Evolutionary conservation across 495 filamentous ascomycete species (phyloP).

Genomic region (Annulohypoxylon moriforme): DNA sequence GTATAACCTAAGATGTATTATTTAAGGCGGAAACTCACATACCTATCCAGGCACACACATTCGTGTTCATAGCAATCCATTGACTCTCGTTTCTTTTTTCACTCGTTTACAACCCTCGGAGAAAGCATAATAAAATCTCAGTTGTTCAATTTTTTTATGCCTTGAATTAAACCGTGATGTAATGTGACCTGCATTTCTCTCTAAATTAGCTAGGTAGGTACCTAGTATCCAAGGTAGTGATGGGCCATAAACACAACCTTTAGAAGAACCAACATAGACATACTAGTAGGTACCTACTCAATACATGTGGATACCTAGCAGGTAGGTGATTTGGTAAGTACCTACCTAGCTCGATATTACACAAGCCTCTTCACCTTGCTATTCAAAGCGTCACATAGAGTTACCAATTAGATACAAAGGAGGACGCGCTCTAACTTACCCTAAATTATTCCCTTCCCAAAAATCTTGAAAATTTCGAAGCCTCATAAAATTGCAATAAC

Average conservation of each 20-base stretch:
- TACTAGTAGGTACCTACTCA: too few species aligned
- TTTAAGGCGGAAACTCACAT: slow-evolving; percentile 5
- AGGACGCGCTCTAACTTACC: too few species aligned
- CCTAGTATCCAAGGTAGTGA: too few species aligned
- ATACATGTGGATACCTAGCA: too few species aligned
- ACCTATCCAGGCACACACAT: background rate
- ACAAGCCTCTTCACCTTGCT: too few species aligned
- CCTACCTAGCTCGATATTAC: too few species aligned
- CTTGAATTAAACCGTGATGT: background rate
- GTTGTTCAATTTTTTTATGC: background rate
- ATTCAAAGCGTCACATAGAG: too few species aligned
- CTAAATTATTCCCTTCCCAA: background rate
- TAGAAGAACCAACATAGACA: too few species aligned
- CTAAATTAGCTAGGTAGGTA: background rate
- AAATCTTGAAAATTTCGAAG: background rate
- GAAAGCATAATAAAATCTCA: background rate
- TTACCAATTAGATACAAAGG: too few species aligned
- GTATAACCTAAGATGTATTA: background rate
- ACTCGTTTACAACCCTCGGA: background rate
- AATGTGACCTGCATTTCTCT: background rate
- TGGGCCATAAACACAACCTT: too few species aligned
- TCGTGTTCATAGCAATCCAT: slow-evolving; percentile 1
- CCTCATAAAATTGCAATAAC: background rate
- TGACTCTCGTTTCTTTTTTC: background rate
- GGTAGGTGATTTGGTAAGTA: too few species aligned